Evolutionary conservation across 306 rosid species (phyloP), one percentile per base, ranked within the genome.

Genomic region (Gastrolobium villosum): DNA sequence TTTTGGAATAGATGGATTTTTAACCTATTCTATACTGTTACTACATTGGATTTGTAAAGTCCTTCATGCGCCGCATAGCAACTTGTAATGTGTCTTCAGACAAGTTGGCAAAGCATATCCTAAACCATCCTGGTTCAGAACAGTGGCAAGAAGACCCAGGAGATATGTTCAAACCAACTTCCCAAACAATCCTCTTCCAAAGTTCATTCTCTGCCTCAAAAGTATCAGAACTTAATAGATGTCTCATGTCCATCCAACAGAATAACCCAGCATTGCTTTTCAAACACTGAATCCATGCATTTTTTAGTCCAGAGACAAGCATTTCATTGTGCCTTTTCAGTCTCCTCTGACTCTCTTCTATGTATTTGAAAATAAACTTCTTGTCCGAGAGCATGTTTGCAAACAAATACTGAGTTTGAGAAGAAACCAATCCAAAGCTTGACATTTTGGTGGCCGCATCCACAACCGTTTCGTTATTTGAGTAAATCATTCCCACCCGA

Each of bases 221-320:
- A 8, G 76, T 88, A 3, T 61, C 31, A 20, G 77, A 65, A 3
- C 65, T 64, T 32, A 94, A 53, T 5, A 94, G 52, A 15, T 83
- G 79, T 26, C 92, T 87, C 98, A 92, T 92, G 79, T 94, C 97
- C 34, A 92, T 96, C 98, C 98, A 92, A 56, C 93, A 90, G 59
- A 92, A 94, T 80, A 94, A 55, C 32, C 96, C 91, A 0, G 94
- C 92, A 64, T 94, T 92, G 79, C 98, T 87, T 65, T 86, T 74
- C 84, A 90, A 54, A 36, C 94, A 94, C 26, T 9, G 9, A 2
- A 94, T 87, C 34, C 93, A 92, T 0, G 88, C 93, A 0, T 72
- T 79, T 5, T 66, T 72, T 1, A 93, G 89, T 2, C 94, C 93
- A 28, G 43, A 68, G 1, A 85, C 90, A 2, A 93, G 69, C 82